phyloP scores from a whole-genome alignment of 805 yeast species.

The Middelhovenomyces tepae region DNA sequence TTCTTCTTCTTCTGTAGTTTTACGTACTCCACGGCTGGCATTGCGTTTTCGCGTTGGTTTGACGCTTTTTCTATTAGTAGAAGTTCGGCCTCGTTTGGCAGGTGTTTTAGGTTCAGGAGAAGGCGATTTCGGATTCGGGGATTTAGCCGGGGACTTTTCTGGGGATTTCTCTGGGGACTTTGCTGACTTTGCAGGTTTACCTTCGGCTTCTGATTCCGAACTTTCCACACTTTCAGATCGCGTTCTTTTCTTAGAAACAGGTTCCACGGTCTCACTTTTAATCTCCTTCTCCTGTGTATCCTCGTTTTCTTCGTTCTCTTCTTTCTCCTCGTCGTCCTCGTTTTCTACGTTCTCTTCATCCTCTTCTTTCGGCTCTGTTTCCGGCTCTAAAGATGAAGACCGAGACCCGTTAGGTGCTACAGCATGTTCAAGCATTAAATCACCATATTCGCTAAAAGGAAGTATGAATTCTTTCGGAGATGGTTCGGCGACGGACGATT shows the following conservation, averaged over 20 bases:
- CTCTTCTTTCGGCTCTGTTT: conserved; percentile 13
- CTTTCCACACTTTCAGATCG: conserved; percentile 1
- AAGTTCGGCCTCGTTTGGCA: conserved; percentile 3
- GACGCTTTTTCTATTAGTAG: too few species aligned
- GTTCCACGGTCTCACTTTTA: conserved; percentile 2
- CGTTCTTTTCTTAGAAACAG: conserved; percentile 3
- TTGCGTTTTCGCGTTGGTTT: too few species aligned
- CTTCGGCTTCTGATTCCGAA: conserved; percentile 1
- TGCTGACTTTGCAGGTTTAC: too few species aligned
- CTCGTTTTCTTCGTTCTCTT: conserved; percentile 10
- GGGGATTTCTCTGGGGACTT: background rate
- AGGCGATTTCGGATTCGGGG: background rate
- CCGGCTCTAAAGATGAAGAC: conserved; percentile 6
- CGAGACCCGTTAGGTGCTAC: conserved; percentile 13
- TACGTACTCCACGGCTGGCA: too few species aligned
- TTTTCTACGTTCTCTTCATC: conserved; percentile 12
- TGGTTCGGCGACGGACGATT: conserved; percentile 6
- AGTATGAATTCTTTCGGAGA: conserved; percentile 27
- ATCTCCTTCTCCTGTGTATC: background rate
- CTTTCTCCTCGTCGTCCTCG: conserved; percentile 14
- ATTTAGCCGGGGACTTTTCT: conserved; percentile 1
- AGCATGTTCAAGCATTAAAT: conserved; percentile 33
- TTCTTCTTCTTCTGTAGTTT: conserved; percentile 1
- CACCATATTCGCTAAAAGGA: conserved; percentile 40
- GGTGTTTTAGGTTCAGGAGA: conserved; percentile 1